phyloP scores from a whole-genome alignment of 148 eudicot genomes.

The Fagopyrum tataricum region DNA sequence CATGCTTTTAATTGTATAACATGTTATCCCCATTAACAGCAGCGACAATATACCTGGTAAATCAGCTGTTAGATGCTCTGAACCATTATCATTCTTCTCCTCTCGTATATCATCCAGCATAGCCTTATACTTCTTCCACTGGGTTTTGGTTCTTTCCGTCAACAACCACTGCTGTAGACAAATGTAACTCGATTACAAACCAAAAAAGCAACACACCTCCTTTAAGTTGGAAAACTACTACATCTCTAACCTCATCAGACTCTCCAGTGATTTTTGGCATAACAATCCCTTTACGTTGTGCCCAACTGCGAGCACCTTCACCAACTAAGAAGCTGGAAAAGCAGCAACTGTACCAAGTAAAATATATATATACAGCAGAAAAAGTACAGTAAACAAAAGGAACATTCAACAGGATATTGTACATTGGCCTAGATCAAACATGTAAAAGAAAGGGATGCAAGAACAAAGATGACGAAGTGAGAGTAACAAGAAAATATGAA shows the following conservation, averaged over 20 bases:
- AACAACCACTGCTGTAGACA: conserved; percentile 59
- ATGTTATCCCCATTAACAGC: background rate
- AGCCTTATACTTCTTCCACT: conserved; percentile 72
- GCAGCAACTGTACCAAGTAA: background rate
- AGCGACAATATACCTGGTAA: conserved; percentile 28
- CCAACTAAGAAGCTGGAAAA: conserved; percentile 78
- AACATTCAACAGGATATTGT: background rate
- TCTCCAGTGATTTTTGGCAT: conserved; percentile 35
- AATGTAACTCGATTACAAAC: background rate
- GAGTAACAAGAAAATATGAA: background rate
- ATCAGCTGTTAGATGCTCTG: conserved; percentile 16
- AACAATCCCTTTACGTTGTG: conserved; percentile 53
- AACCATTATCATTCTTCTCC: conserved; percentile 14
- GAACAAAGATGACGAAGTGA: background rate
- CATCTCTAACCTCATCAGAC: conserved; percentile 51
- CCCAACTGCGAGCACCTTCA: conserved; percentile 86
- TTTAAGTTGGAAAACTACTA: background rate
- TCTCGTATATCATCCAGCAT: conserved; percentile 72
- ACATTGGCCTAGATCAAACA: background rate
- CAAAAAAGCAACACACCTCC: background rate
- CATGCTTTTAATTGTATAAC: background rate
- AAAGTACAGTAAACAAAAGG: background rate
- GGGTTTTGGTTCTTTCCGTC: conserved; percentile 64
- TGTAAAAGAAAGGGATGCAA: background rate
- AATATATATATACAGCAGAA: background rate